Percentiles rank a stretch among this genome's conserved stretches.
These are phyloP conservation scores for Calocybe indica DNA, from an alignment of 768 basidiomycete genomes.

Conservation along the genomic window DNA sequence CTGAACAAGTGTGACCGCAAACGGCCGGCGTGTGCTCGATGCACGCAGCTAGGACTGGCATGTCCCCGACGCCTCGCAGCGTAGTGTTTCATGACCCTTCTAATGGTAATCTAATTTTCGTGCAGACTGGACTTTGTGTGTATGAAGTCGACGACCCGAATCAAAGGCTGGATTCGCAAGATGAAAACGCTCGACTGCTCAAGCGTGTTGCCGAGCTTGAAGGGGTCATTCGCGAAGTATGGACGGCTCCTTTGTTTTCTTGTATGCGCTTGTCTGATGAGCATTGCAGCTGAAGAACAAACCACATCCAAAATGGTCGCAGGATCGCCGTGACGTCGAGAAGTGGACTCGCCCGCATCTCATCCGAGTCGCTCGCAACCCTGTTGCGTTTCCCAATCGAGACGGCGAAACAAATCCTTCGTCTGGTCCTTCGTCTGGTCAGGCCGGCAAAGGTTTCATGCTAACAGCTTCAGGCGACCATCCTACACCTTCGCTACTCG, in stretches of 20 bases:
- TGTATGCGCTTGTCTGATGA: conserved; percentile 28
- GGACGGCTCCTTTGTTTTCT: conserved; percentile 4
- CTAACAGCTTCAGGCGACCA: background rate
- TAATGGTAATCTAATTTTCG: conserved; percentile 1
- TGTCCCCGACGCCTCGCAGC: conserved; percentile 5
- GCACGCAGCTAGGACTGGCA: conserved; percentile 46
- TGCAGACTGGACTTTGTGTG: conserved; percentile 73
- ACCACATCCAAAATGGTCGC: conserved; percentile 63
- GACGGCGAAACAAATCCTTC: too few species aligned
- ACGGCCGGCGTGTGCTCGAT: conserved; percentile 44
- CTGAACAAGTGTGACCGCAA: conserved; percentile 38
- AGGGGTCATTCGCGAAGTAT: conserved; percentile 75
- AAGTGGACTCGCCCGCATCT: conserved; percentile 19
- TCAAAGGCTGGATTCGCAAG: conserved; percentile 46
- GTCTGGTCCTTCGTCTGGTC: too few species aligned
- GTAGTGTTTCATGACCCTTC: background rate
- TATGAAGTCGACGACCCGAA: conserved; percentile 79
- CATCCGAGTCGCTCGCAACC: conserved; percentile 11
- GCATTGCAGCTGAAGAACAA: conserved; percentile 58
- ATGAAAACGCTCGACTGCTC: conserved; percentile 61
- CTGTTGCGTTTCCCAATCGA: background rate
- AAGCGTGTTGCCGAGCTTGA: conserved; percentile 79
- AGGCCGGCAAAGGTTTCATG: too few species aligned
- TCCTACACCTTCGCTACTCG: conserved; percentile 16
- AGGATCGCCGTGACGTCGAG: conserved; percentile 27